Conservation (phyloP, 257 asterid genomes). For the Scutellaria minor region DNA sequence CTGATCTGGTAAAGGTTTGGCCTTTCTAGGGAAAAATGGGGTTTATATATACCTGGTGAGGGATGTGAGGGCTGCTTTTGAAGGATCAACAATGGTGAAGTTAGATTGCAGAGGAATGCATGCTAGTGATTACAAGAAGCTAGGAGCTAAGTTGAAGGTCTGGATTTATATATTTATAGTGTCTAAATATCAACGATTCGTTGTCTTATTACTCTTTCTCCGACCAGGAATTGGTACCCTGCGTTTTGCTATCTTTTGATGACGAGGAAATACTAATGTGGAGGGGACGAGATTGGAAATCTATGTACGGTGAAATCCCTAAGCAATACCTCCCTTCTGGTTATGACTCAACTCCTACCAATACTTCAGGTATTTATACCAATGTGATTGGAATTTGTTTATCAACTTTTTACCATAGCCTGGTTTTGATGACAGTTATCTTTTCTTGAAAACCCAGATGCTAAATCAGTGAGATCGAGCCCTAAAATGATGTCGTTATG, state of each 20-base stretch:
- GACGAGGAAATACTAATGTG: conserved; percentile 90
- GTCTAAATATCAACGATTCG: not conserved
- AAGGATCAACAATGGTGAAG: conserved; percentile 83
- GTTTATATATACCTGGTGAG: conserved; percentile 71
- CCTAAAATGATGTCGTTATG: conserved; percentile 82
- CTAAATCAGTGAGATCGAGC: conserved; percentile 50
- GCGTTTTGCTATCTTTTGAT: conserved; percentile 86
- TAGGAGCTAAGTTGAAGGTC: conserved; percentile 97
- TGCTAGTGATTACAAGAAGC: conserved; percentile 91
- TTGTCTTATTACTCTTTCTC: conserved; percentile 24
- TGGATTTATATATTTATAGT: not conserved
- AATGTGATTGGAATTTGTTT: too few species aligned
- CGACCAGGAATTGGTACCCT: conserved; percentile 89
- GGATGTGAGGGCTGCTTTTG: conserved; percentile 91
- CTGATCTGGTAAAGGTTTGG: not conserved
- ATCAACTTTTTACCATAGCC: too few species aligned
- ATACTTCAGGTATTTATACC: conserved; percentile 49
- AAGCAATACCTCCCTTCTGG: conserved; percentile 33
- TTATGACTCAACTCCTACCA: conserved; percentile 36
- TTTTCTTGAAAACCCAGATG: conserved; percentile 32
- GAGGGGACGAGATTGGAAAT: conserved; percentile 95
- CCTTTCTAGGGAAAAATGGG: conserved; percentile 74
- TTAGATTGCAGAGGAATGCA: conserved; percentile 92
- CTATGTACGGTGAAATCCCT: conserved; percentile 55
- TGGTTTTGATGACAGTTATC: not conserved